phyloP scores from a whole-genome alignment of 1,284 basidiomycete species.

The Athelia sp. region DNA sequence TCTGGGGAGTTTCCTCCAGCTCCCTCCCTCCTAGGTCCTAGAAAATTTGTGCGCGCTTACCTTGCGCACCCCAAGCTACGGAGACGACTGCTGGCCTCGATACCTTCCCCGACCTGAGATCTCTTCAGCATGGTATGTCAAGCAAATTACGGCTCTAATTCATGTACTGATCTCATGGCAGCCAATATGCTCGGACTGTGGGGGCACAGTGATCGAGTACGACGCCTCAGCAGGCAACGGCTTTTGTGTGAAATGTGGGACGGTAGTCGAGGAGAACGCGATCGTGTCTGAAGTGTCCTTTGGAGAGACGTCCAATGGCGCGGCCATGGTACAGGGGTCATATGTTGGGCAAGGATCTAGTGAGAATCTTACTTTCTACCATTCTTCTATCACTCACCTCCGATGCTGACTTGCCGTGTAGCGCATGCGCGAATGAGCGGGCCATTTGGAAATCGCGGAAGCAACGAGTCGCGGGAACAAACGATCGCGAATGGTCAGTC shows the following conservation, averaged over 20 bases:
- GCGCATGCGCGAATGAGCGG: constrained; percentile 78
- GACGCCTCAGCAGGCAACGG: constrained; percentile 78
- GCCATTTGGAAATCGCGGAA: constrained; percentile 74
- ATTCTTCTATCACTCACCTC: background rate
- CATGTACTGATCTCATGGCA: constrained; percentile 10
- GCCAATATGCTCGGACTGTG: constrained; percentile 64
- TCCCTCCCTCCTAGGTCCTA: no score
- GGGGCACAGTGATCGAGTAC: constrained; percentile 78
- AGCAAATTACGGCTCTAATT: background rate
- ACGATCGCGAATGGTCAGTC: constrained; percentile 81
- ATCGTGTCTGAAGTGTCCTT: constrained; percentile 95
- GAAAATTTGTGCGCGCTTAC: no score
- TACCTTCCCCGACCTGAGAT: background rate
- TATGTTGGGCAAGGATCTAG: constrained; percentile 90
- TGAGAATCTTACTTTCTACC: constrained; percentile 42
- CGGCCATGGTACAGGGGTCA: constrained; percentile 93
- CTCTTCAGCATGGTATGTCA: background rate
- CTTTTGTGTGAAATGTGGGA: constrained; percentile 81
- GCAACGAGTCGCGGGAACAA: constrained; percentile 78
- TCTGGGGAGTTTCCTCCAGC: no score
- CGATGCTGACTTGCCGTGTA: constrained; percentile 24
- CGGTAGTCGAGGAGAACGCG: constrained; percentile 90
- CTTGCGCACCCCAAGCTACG: no score
- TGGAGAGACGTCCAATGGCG: constrained; percentile 88
- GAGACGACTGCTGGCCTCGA: background rate